Evolutionary conservation across 225 moss, liverwort and hornwort genomes (phyloP), one percentile per base, ranked within the genome.

Genomic region (Climacium dendroides): DNA sequence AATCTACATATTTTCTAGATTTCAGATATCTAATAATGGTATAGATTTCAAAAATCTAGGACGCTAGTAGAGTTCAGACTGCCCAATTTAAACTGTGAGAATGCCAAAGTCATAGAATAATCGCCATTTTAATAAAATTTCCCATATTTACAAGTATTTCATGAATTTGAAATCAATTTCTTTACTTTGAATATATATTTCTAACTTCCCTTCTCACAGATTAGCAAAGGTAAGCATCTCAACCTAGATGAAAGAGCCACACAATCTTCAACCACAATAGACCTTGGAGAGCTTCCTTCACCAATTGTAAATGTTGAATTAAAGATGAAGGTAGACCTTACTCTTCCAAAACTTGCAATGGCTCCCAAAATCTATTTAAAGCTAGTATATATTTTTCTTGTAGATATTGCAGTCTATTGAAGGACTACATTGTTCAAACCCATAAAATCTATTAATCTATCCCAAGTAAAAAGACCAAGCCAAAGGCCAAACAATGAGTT

Each of bases 261-360:
- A 85, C 82, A 66, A 4, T 83, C 80, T 53, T 77, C 88, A 79
- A 80, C 15, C 3, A 7, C 59, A 78, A 63, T 81, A 23, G 88
- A 85, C 48, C 84, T 87, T 74, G 62, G 3, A 18, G 61, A 88
- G 62, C 13, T 85, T 66, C 74, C 86, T 78, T 84, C 91, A 84
- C 89, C 93, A 87, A 90, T 85, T 73, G 61, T 85, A 35, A 91
- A 88, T 79, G 78, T 84, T 78, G 90, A 93, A 53, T 74, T 93
- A 29, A 93, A 90, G 67, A 85, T 24, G 45, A 93, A 93, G 93
- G 91, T 89, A 66, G 65, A 80, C 28, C 53, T 71, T 58, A n/a
- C 12, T 80, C 26, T 59, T 61, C 13, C 54, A n/a, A 24, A 26
- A 67, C 29, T 41, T 84, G 29, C 10, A 26, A 34, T 53, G 19